Base-by-base conservation (phyloP, 352 stramenopile genomes). In the Phytophthora agathidicida region DNA sequence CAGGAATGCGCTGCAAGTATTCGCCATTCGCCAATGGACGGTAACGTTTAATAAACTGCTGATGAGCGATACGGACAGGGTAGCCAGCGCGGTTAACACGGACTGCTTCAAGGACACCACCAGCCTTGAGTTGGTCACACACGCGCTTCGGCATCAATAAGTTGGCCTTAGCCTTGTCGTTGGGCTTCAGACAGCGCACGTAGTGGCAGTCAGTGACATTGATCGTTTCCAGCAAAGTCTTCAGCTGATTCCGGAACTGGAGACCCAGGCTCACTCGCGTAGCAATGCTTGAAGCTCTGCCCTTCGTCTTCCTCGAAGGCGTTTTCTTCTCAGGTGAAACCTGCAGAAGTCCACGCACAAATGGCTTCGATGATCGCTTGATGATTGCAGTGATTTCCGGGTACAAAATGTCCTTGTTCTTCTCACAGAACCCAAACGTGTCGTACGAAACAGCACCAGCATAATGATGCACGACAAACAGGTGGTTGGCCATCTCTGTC, bases 31-130 rank as follows among this genome's bases (percentile, higher is more conserved):
- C 80, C 1, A 97, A 68, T n/a, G 89, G 80, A 14, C 87, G 84
- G 54, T 97, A 92, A 7, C 85, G 96, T 66, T 94, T 89, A 28
- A 94, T 70, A 50, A 99, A 99, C 55, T 95, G 81, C 52, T 92
- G 66, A 68, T 99, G 97, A 28, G 77, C 80, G 19, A 99, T 87
- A 57, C 98, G 96, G 49, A 99, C 96, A 23, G 97, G 97, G 71
- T 99, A 99, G 4, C 97, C 98, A 30, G 97, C 89, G 35, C 97
- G 93, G 56, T 98, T 98, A 16, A 99, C 97, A 39, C 96, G 91
- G 22, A 99, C 97, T 7, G 97, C 98, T 74, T 99, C 98, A 7
- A 99, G 86, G n/a, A 99, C 96, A 83, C 98, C 98, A 63, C 96
- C 96, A 39, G 98, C 99, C 54, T 94, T 90, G 3, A 99, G 70